A percentile compares a stretch with the other conserved stretches of the same genome.
Conservation (phyloP, 495 filamentous ascomycete genomes). For the Amniculicola lignicola region DNA sequence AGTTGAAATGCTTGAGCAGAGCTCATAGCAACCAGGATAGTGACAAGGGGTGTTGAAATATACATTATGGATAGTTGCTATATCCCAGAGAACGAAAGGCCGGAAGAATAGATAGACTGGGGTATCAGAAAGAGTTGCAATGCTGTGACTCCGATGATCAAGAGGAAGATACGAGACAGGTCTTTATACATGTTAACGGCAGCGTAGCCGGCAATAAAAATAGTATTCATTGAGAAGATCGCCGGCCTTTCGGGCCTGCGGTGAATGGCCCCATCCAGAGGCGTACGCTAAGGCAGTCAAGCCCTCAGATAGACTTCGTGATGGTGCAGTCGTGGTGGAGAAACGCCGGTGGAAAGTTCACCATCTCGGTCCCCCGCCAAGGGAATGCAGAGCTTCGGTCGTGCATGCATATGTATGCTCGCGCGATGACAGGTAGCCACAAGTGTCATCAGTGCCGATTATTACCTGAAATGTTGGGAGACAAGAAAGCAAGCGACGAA, state of each 20-base stretch:
- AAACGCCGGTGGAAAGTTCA: not conserved
- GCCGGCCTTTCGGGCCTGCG: not conserved
- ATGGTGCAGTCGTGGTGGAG: slow-evolving; percentile 1
- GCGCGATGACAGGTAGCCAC: slow-evolving; percentile 17
- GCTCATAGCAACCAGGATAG: slow-evolving; percentile 15
- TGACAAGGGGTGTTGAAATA: slow-evolving; percentile 23
- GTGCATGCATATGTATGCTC: slow-evolving; percentile 7
- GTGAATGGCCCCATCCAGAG: not conserved
- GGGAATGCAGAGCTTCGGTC: not conserved
- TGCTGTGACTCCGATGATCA: too few relatives aligned
- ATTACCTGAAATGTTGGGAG: not conserved
- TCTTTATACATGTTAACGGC: not conserved
- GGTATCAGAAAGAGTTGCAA: not conserved
- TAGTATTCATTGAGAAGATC: not conserved
- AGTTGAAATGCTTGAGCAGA: slow-evolving; percentile 20
- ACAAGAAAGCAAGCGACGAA: not conserved
- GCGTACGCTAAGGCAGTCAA: not conserved
- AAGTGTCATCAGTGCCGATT: slow-evolving; percentile 8
- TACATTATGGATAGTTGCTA: slow-evolving; percentile 16
- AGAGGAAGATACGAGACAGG: not conserved
- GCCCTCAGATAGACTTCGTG: not conserved
- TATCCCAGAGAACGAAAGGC: not conserved
- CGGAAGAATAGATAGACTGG: not conserved
- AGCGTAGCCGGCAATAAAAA: not conserved
- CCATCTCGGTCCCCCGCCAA: slow-evolving; percentile 6